Percentiles rank a stretch among this genome's conserved stretches.
Evolutionary conservation across 805 yeast species (phyloP).

Genomic region (Cyberlindnera xishuangbannaensis): DNA sequence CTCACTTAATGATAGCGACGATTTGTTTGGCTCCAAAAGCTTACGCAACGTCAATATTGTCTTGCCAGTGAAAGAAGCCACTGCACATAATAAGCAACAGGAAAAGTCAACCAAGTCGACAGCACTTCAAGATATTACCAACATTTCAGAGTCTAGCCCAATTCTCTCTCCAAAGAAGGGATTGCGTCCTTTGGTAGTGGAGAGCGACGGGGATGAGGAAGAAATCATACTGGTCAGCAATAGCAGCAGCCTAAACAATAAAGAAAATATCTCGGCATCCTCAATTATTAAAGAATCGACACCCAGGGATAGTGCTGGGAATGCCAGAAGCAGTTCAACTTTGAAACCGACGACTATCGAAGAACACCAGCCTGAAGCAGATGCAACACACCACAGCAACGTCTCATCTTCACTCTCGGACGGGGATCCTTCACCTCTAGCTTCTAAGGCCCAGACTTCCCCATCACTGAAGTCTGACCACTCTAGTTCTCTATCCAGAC

Average conservation of each 20-base stretch:
- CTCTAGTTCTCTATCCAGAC: constrained; percentile 5
- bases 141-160: constrained; percentile 3
- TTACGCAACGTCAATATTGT: no score
- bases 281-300: constrained; percentile 1
- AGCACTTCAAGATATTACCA: constrained; percentile 16
- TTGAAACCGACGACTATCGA: no score
- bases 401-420: constrained; percentile 3
- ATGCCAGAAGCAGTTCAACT: constrained; percentile 5
- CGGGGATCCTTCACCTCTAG: constrained; percentile 11
- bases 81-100: no score
- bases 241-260: constrained; percentile 9
- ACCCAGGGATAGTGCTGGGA: not conserved
- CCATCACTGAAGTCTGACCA: constrained; percentile 7
- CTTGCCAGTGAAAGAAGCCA: constrained; percentile 8
- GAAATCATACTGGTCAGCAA: constrained; percentile 21
- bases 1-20: constrained; percentile 22
- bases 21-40: no score
- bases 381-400: not conserved
- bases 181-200: not conserved
- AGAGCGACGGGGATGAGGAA: constrained; percentile 14
- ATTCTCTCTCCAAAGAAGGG: constrained; percentile 7
- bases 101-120: not conserved
- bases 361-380: no score
- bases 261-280: not conserved
- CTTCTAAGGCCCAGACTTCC: constrained; percentile 7